Conservation (phyloP, 2,329 filamentous ascomycete genomes). For the Ophiostoma australiae region DNA sequence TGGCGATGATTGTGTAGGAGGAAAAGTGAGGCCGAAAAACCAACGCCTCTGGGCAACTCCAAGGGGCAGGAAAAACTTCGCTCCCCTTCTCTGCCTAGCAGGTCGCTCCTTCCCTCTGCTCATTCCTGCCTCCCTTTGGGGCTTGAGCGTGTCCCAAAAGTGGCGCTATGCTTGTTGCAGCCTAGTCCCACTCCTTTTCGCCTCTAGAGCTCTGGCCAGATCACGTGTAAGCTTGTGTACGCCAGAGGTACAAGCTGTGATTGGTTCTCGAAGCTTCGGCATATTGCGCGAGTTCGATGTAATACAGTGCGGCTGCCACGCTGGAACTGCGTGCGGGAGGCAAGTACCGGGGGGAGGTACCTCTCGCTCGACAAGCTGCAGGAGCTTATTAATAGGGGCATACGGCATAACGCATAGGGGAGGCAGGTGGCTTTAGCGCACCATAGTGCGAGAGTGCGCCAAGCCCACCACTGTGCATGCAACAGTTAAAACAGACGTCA, state of each 20-base stretch:
- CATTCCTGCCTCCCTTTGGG: constrained; percentile 30
- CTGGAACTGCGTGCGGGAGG: not conserved
- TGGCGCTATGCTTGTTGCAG: constrained; percentile 32
- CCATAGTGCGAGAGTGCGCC: not conserved
- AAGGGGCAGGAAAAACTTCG: constrained; percentile 43
- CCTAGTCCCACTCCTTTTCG: constrained; percentile 29
- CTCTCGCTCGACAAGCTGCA: not conserved
- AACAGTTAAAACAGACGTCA: constrained; percentile 9
- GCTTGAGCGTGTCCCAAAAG: constrained; percentile 31
- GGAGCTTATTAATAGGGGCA: constrained; percentile 13
- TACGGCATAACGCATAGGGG: not conserved
- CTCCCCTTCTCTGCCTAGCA: constrained; percentile 31
- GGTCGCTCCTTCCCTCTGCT: constrained; percentile 9
- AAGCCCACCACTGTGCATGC: constrained; percentile 10
- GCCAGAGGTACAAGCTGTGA: constrained; percentile 12
- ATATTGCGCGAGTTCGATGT: not conserved
- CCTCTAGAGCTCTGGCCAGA: not conserved
- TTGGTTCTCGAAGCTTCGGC: constrained; percentile 19
- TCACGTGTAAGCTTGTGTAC: constrained; percentile 20
- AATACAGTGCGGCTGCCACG: not conserved
- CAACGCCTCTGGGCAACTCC: constrained; percentile 19
- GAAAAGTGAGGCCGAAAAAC: constrained; percentile 28
- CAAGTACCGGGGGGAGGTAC: constrained; percentile 20
- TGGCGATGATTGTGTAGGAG: constrained; percentile 41
- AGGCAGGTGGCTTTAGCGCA: not conserved